Evolutionary conservation across 345 rosid genomes (phyloP).

Genomic region (Sapria himalayana): DNA sequence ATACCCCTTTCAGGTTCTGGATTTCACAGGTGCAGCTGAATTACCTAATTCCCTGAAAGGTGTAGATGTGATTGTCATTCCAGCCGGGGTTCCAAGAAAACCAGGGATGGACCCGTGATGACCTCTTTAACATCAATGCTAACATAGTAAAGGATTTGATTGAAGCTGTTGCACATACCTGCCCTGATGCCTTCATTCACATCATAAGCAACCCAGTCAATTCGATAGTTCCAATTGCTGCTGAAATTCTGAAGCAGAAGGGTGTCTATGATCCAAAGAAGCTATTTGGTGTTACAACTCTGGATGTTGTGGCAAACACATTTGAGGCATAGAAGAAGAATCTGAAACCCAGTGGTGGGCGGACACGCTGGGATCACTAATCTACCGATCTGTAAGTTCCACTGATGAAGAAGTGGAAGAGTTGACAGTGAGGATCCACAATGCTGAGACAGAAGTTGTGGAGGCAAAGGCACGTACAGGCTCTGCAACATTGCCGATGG

Average conservation of each 20-base stretch:
- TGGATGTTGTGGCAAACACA: constrained; percentile 58
- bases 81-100: constrained; percentile 63
- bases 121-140: constrained; percentile 47
- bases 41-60: constrained; percentile 23
- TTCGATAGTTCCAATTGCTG: constrained; percentile 66
- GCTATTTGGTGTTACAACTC: constrained; percentile 54
- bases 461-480: constrained; percentile 96
- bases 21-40: constrained; percentile 15
- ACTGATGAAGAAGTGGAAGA: constrained; percentile 42
- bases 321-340: constrained; percentile 41
- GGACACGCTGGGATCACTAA: constrained; percentile 75
- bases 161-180: constrained; percentile 36
- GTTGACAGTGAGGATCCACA: constrained; percentile 30
- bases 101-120: constrained; percentile 75
- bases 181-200: constrained; percentile 44
- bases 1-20: constrained; percentile 12
- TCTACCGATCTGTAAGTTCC: constrained; percentile 44
- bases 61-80: constrained; percentile 41
- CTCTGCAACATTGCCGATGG: constrained; percentile 92
- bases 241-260: constrained; percentile 57
- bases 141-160: constrained; percentile 27
- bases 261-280: constrained; percentile 49
- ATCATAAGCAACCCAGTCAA: constrained; percentile 65
- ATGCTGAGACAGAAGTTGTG: constrained; percentile 51
- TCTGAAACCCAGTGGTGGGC: constrained; percentile 39